phyloP scores from a whole-genome alignment of 106 monocot species.

The Dendrobium nobile region DNA sequence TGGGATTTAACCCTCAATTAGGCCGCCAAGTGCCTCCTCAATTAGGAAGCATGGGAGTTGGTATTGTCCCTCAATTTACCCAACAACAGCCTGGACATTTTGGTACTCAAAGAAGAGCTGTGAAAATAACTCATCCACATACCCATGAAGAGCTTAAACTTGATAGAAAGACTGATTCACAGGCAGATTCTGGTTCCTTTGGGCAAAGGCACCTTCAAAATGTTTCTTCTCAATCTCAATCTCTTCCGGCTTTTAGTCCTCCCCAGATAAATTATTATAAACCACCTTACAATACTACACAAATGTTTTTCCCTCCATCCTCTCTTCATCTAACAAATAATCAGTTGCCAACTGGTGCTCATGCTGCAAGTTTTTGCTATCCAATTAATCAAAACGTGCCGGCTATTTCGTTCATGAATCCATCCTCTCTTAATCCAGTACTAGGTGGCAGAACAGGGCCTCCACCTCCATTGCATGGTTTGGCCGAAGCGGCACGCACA shows the following conservation, averaged over 20 bases:
- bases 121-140: constrained; percentile 35
- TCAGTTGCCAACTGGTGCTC: constrained; percentile 43
- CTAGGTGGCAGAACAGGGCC: constrained; percentile 3
- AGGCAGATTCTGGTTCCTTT: constrained; percentile 7
- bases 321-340: constrained; percentile 30
- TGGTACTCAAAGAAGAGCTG: constrained; percentile 11
- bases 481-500: constrained; percentile 14
- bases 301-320: constrained; percentile 30
- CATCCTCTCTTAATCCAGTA: constrained; percentile 1
- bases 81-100: constrained; percentile 28
- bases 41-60: constrained; percentile 25
- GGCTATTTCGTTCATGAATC: constrained; percentile 28
- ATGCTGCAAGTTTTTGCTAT: constrained; percentile 35
- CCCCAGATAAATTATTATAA: constrained; percentile 37
- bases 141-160: constrained; percentile 35
- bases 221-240: constrained; percentile 14
- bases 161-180: constrained; percentile 20
- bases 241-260: constrained; percentile 10
- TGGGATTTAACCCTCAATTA: constrained; percentile 52
- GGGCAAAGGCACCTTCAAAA: constrained; percentile 17
- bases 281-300: constrained; percentile 17
- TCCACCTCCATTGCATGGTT: constrained; percentile 4
- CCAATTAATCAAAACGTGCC: constrained; percentile 43
- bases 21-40: constrained; percentile 56
- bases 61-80: constrained; percentile 39